Evolutionary conservation across 805 yeast genomes (phyloP), one percentile per base, ranked within the genome.

Genomic region (Candida yuanshanica): DNA sequence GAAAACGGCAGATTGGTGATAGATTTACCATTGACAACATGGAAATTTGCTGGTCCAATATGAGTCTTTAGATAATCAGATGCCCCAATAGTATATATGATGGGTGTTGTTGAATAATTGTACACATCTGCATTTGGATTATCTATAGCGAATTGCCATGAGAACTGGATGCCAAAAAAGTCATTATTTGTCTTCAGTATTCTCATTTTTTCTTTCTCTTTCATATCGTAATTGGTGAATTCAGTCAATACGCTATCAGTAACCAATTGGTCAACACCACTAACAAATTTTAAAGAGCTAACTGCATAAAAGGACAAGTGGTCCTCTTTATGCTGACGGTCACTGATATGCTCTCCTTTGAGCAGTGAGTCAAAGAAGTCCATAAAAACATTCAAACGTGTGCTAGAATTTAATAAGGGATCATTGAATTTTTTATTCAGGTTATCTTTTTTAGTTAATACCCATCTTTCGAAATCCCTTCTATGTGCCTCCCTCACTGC

Each of bases 91-190:
- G 50, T 48, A 23, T 43, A 45, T 7, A 42, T 37, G 1, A 48
- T 40, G 14, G 53, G 55, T 4, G 42, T 39, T 5, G 39, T 33
- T 1, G 58, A 41, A 34, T 43, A 56, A 24, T 44, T 40, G 26
- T 49, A 53, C 22, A 50, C 20, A 12, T 51, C 53, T 2, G 47
- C 26, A 2, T n/a, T 36, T 3, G 51, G 55, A 21, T 52, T 51
- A 42, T 56, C 59, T 4, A 51, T 25, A 2, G 61, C 59, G 18
- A 56, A 37, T 25, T 43, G 51, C 61, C 61, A 56, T 2, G 48
- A 37, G 55, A 57, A 53, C 17, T 52, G 51, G 7, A 48, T 38
- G 1, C 47, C 45, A 32, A 47, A 49, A 32, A 18, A 31, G 3
- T 43, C 42, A 16, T 47, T 43, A 37, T 47, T 40, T 5, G 51